Evolutionary conservation across 2,329 filamentous ascomycete genomes (phyloP).

Genomic region (Aspergillus sp.): DNA sequence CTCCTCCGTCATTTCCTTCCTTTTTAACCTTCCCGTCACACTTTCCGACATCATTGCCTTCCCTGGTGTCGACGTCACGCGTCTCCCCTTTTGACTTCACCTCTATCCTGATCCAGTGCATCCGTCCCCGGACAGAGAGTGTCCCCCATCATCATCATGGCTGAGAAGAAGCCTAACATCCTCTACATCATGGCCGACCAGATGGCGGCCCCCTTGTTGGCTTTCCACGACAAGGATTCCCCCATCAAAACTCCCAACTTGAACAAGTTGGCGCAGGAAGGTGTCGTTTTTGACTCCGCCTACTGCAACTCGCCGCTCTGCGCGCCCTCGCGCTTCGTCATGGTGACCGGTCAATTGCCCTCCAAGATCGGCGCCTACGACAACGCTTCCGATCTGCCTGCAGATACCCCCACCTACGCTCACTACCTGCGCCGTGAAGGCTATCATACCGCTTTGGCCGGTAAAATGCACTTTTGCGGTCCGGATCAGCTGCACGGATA

Average conservation of each 20-base stretch:
- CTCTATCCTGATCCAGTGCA: neutral
- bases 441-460: conserved; percentile 87
- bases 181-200: conserved; percentile 98
- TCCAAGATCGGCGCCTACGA: conserved; percentile 92
- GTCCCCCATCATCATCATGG: conserved; percentile 29
- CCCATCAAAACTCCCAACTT: conserved; percentile 92
- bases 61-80: no score
- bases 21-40: neutral
- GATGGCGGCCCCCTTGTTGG: conserved; percentile 83
- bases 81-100: neutral
- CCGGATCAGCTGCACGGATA: conserved; percentile 89
- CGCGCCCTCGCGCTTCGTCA: conserved; percentile 88
- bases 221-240: conserved; percentile 86
- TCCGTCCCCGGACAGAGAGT: neutral
- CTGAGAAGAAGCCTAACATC: conserved; percentile 67
- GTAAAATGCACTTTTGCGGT: conserved; percentile 97
- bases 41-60: neutral
- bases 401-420: conserved; percentile 86
- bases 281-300: conserved; percentile 88
- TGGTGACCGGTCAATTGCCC: conserved; percentile 89
- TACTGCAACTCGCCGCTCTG: conserved; percentile 94
- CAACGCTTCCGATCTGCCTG: conserved; percentile 81
- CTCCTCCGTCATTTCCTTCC: neutral
- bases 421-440: conserved; percentile 83
- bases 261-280: conserved; percentile 75